Conservation (phyloP, 371 early-diverging fungal genomes). For the Sanchytrium tribonematis region DNA sequence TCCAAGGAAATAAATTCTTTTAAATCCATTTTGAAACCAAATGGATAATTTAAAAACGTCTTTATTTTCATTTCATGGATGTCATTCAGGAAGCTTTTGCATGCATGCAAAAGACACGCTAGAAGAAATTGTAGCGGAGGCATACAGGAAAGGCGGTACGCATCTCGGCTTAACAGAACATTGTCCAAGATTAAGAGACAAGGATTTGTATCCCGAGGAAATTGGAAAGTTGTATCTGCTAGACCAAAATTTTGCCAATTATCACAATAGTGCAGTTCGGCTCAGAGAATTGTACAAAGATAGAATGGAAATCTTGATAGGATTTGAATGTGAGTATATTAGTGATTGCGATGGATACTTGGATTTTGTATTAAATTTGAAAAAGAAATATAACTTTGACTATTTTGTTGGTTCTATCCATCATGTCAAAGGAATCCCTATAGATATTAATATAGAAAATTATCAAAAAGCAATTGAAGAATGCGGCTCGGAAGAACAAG, state of each 20-base stretch:
- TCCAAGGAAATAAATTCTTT: too few relatives aligned
- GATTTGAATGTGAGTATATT: constrained; percentile 68
- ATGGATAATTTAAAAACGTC: too few relatives aligned
- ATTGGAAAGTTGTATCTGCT: constrained; percentile 3
- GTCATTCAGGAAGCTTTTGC: too few relatives aligned
- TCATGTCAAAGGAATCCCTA: constrained; percentile 43
- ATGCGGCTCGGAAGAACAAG: constrained; percentile 8
- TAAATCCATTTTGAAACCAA: too few relatives aligned
- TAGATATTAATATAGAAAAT: constrained; percentile 35
- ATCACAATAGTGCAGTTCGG: constrained; percentile 28
- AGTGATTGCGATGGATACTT: constrained; percentile 11
- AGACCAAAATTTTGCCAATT: neutral
- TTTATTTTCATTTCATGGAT: too few relatives aligned
- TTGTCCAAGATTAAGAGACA: constrained; percentile 32
- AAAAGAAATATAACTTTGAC: constrained; percentile 17
- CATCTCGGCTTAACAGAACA: constrained; percentile 37
- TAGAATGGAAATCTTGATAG: constrained; percentile 41
- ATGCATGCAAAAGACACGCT: too few relatives aligned
- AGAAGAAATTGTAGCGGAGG: too few relatives aligned
- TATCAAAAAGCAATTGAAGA: neutral
- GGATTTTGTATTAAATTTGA: constrained; percentile 9
- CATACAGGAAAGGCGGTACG: too few relatives aligned
- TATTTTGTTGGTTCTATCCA: constrained; percentile 83
- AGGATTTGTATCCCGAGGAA: constrained; percentile 61
- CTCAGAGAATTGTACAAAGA: constrained; percentile 27